phyloP scores from a whole-genome alignment of 306 rosid species.

The Vigna reflexopilosa region DNA sequence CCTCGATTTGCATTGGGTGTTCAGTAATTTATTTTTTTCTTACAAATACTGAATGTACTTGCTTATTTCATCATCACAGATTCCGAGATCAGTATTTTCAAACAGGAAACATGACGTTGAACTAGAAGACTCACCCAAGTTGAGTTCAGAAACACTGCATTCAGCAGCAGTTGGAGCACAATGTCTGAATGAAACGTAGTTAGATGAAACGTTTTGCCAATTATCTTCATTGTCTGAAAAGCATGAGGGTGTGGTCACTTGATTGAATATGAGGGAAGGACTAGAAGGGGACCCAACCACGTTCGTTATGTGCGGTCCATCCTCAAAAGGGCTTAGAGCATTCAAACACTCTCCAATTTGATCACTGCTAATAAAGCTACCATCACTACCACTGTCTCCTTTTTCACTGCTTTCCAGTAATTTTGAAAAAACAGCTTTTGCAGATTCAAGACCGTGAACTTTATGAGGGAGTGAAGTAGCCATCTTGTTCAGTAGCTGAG shows the following conservation, averaged over 20 bases:
- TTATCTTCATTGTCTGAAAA: constrained; percentile 31
- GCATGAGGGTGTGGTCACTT: constrained; percentile 11
- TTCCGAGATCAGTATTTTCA: constrained; percentile 11
- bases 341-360: constrained; percentile 4
- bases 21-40: not conserved
- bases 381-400: constrained; percentile 3
- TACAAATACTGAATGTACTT: constrained; percentile 28
- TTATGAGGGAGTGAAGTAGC: constrained; percentile 30
- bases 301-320: not conserved
- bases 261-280: constrained; percentile 6
- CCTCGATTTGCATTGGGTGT: not conserved
- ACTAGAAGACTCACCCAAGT: constrained; percentile 26
- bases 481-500: constrained; percentile 38
- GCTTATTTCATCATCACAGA: constrained; percentile 26
- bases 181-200: constrained; percentile 5
- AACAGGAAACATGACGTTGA: constrained; percentile 16
- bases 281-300: not conserved
- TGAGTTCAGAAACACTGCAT: constrained; percentile 24
- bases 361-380: constrained; percentile 4
- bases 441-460: constrained; percentile 17
- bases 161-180: not conserved
- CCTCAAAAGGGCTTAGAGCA: constrained; percentile 7
- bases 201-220: constrained; percentile 30
- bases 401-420: constrained; percentile 1
- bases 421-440: constrained; percentile 14